phyloP scores from a whole-genome alignment of 2,329 filamentous ascomycete genomes.

The Pseudodiploospora longispora region DNA sequence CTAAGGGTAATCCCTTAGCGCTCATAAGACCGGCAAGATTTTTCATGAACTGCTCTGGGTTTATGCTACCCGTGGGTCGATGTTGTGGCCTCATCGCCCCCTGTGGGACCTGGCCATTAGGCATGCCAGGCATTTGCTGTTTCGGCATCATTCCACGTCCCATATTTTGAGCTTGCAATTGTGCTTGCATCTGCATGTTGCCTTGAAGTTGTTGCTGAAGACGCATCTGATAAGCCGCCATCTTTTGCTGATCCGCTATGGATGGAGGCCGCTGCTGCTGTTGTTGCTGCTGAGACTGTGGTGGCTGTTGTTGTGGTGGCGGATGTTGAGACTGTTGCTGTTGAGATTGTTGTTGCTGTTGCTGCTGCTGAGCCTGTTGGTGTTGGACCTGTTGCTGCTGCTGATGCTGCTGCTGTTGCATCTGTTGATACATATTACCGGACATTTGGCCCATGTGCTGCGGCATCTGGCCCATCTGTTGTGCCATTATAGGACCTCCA shows the following conservation, averaged over 20 bases:
- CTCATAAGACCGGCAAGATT: constrained; percentile 72
- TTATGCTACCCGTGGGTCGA: constrained; percentile 34
- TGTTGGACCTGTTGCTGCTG: constrained; percentile 59
- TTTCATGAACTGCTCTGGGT: constrained; percentile 65
- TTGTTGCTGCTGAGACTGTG: constrained; percentile 22
- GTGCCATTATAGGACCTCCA: constrained; percentile 44
- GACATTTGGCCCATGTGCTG: constrained; percentile 41
- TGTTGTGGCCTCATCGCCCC: constrained; percentile 44
- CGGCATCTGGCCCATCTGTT: constrained; percentile 40
- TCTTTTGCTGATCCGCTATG: constrained; percentile 60
- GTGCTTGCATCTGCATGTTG: constrained; percentile 41
- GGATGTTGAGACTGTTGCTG: constrained; percentile 29
- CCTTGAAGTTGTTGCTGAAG: constrained; percentile 65
- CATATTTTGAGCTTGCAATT: constrained; percentile 41
- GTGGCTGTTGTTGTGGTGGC: constrained; percentile 31
- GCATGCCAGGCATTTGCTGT: constrained; percentile 38
- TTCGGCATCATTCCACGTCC: constrained; percentile 46
- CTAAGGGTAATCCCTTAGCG: constrained; percentile 62
- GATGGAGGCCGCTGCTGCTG: constrained; percentile 21
- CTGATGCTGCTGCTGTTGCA: constrained; percentile 38
- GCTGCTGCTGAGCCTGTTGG: constrained; percentile 31
- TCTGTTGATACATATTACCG: constrained; percentile 32
- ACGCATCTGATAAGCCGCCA: constrained; percentile 74
- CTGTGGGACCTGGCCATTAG: constrained; percentile 49
- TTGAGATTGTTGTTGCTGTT: constrained; percentile 30